A percentile compares a stretch with the other conserved stretches of the same genome.
Evolutionary conservation across 768 basidiomycete species (phyloP).

Genomic region (Tremella mesenterica): DNA sequence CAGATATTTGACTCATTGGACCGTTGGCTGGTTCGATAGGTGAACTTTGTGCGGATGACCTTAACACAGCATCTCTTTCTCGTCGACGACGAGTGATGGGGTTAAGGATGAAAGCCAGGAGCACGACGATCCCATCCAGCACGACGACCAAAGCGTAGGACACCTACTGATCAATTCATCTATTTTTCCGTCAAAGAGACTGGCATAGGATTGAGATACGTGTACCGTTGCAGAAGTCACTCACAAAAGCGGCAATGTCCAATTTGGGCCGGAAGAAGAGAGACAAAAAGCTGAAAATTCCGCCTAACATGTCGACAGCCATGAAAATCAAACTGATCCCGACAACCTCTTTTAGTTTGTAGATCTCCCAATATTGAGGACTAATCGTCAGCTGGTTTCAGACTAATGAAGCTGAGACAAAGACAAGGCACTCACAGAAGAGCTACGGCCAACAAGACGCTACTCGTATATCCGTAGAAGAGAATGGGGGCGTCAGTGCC

Average conservation of each 20-base stretch:
- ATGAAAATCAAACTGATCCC: conserved; percentile 68
- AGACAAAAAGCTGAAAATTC: conserved; percentile 61
- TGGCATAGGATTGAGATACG: no score
- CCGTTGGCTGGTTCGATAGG: no score
- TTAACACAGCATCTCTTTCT: conserved; percentile 10
- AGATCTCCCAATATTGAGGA: conserved; percentile 72
- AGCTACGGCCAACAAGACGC: conserved; percentile 53
- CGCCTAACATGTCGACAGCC: conserved; percentile 60
- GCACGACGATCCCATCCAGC: conserved; percentile 56
- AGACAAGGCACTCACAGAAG: conserved; percentile 45
- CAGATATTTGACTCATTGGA: no score
- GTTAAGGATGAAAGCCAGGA: conserved; percentile 60
- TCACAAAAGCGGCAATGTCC: conserved; percentile 57
- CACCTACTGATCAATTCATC: conserved; percentile 9
- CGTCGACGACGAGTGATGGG: conserved; percentile 46
- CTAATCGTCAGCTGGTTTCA: conserved; percentile 8
- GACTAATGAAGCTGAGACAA: background rate
- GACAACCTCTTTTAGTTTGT: conserved; percentile 49
- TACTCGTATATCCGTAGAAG: conserved; percentile 58
- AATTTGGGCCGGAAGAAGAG: conserved; percentile 59
- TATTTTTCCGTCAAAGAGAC: background rate
- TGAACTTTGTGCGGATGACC: no score
- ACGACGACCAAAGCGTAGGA: conserved; percentile 58
- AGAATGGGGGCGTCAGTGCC: conserved; percentile 47
- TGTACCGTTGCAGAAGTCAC: no score